A percentile compares a stretch with the other conserved stretches of the same genome.
Evolutionary conservation across 495 filamentous ascomycete species (phyloP).

Genomic region (Trichocladium uniseriatum): DNA sequence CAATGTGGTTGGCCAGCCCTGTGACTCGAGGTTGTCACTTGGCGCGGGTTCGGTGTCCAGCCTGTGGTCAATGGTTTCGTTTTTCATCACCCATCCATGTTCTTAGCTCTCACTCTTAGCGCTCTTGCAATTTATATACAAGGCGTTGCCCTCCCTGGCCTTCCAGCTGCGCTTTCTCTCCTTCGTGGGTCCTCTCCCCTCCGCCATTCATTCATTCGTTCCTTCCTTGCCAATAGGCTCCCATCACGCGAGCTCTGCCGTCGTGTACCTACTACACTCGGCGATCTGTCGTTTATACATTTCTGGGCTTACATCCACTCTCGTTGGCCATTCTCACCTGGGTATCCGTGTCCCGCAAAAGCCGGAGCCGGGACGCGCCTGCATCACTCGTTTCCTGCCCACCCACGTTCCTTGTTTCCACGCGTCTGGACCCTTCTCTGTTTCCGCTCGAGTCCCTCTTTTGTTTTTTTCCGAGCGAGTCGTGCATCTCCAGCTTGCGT

Average conservation of each 20-base stretch:
- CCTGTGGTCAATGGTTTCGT: too few relatives aligned
- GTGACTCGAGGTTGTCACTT: neutral
- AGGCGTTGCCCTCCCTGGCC: too few relatives aligned
- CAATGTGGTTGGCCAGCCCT: neutral
- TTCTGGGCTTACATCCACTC: constrained; percentile 11
- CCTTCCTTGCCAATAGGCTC: neutral
- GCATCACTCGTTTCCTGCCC: neutral
- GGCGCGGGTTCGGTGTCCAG: neutral
- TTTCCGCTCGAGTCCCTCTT: neutral
- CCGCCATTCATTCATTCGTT: neutral
- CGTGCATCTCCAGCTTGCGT: neutral
- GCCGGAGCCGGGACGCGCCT: constrained; percentile 18
- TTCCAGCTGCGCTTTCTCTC: too few relatives aligned
- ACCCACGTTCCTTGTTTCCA: constrained; percentile 8
- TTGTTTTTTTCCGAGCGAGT: neutral
- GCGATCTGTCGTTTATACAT: constrained; percentile 21
- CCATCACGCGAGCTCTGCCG: too few relatives aligned
- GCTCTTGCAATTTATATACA: too few relatives aligned
- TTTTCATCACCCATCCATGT: too few relatives aligned
- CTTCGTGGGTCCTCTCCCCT: too few relatives aligned
- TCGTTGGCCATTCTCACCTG: constrained; percentile 4
- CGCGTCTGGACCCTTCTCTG: constrained; percentile 11
- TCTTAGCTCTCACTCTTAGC: too few relatives aligned
- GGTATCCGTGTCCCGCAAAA: constrained; percentile 14
- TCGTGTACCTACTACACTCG: constrained; percentile 24